Evolutionary conservation across 2,329 filamentous ascomycete species (phyloP), one percentile per base, ranked within the genome.

Genomic region (Stachybotrys elegans): DNA sequence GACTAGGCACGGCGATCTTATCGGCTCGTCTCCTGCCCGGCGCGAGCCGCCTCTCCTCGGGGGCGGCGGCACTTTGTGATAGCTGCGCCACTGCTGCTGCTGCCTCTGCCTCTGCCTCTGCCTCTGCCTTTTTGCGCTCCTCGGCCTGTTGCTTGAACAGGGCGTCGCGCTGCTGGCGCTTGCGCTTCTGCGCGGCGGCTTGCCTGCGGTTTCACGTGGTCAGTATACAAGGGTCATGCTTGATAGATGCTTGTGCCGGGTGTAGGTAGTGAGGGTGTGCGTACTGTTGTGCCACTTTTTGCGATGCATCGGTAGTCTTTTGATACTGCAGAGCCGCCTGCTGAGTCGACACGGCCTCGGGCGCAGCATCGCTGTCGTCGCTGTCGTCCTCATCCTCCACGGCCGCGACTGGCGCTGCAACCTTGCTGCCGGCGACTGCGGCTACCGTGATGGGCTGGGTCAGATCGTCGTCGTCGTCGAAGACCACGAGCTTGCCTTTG

Each of bases 311-410:
- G 1, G 68, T 65, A 4, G 70, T 68, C 51, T 72, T 67, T 47
- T 70, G 68, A 19, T 68, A 63, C 46, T 72, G 64, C 13, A 64
- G 67, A 2, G 74, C 75, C 4, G 70, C 74, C 39, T 67, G 67
- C 12, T 63, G 59, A 2, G 75, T 76, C 1, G 78, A 80, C n/a
- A 81, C 70, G 4, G 74, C 77, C 58, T 81, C 78, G 8, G 78
- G 78, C 0, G 76, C 76, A 39, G 74, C 76, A 42, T 77, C 74
- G 34, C 70, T 71, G 11, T 67, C 66, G 4, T 70, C 68, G 2
- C 66, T 61, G 4, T 68, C 65, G 2, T 65, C 63, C 4, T 66
- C 62, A 4, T 59, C 53, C 14, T 59, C 56, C 2, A 52, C 44
- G 14, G 51, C 50, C 12, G 6, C 38, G 11, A 12, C 16, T 7